A percentile compares a stretch with the other conserved stretches of the same genome.
phyloP scores from a whole-genome alignment of 305 asterid genomes.

The Vinca major region DNA sequence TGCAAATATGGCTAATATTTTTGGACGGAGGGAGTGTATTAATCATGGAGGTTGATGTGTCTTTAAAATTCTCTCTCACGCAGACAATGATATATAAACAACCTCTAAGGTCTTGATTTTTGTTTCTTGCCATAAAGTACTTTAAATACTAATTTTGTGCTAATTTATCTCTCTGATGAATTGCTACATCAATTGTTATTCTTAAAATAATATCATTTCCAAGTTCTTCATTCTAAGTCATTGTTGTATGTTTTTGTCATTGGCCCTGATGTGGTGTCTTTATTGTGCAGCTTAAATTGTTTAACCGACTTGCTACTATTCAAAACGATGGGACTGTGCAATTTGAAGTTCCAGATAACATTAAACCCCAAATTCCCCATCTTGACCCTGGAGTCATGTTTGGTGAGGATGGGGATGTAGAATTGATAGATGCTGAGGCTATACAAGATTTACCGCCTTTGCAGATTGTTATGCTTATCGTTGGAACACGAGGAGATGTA shows the following conservation, averaged over 20 bases:
- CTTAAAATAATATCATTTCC: too few species aligned
- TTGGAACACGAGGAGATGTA: conserved; percentile 95
- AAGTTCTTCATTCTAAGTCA: neutral
- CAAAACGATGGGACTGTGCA: conserved; percentile 82
- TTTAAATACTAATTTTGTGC: too few species aligned
- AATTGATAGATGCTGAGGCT: conserved; percentile 26
- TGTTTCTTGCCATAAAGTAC: too few species aligned
- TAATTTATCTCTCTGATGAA: too few species aligned
- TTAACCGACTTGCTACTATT: conserved; percentile 53
- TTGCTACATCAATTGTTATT: too few species aligned
- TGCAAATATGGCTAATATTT: too few species aligned
- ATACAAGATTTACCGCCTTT: conserved; percentile 48
- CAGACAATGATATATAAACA: too few species aligned
- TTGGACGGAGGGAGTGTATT: too few species aligned
- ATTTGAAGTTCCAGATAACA: conserved; percentile 64
- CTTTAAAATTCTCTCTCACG: too few species aligned
- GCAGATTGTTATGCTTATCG: conserved; percentile 87
- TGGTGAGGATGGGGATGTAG: conserved; percentile 31
- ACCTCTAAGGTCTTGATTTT: too few species aligned
- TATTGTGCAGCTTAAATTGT: conserved; percentile 54
- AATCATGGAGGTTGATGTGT: too few species aligned
- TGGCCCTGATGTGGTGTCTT: neutral
- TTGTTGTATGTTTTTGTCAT: neutral
- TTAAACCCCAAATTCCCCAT: conserved; percentile 38
- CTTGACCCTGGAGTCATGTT: conserved; percentile 34